phyloP scores from a whole-genome alignment of 2,329 filamentous ascomycete species.

The Neoascochyta sp. region DNA sequence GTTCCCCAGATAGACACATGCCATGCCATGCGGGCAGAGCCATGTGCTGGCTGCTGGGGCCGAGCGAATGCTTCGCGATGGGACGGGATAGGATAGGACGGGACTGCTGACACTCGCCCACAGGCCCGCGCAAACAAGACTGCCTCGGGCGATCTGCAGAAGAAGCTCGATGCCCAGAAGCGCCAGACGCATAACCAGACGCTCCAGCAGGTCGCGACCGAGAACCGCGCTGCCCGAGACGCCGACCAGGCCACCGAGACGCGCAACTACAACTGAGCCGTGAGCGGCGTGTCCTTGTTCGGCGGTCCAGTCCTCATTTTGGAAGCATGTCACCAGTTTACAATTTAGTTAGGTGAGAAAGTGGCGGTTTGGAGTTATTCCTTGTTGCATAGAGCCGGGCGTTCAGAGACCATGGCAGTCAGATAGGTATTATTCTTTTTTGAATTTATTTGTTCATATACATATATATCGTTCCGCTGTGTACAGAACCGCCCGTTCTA shows the following conservation, averaged over 20 bases:
- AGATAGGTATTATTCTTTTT: background rate
- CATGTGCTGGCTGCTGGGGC: too few species aligned
- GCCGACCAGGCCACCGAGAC: conserved; percentile 61
- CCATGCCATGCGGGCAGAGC: too few species aligned
- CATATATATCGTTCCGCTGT: background rate
- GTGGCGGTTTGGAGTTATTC: too few species aligned
- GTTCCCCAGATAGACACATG: too few species aligned
- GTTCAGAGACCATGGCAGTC: too few species aligned
- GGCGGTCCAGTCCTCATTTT: too few species aligned
- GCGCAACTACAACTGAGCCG: conserved; percentile 57
- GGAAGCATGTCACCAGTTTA: too few species aligned
- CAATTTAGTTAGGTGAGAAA: too few species aligned
- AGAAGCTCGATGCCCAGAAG: conserved; percentile 73
- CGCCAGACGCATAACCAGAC: conserved; percentile 66
- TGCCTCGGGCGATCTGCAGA: conserved; percentile 47
- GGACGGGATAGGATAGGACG: too few species aligned
- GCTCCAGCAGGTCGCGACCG: conserved; percentile 63
- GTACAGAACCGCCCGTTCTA: conserved; percentile 12
- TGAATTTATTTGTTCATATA: background rate
- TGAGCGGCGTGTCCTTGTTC: too few species aligned
- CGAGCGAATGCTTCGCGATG: too few species aligned
- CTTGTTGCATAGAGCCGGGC: background rate
- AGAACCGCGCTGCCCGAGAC: conserved; percentile 63
- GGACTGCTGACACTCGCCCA: conserved; percentile 1
- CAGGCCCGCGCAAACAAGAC: conserved; percentile 65